Base-by-base conservation (phyloP, 2,329 filamentous ascomycete genomes). In the Fusarium zealandicum region DNA sequence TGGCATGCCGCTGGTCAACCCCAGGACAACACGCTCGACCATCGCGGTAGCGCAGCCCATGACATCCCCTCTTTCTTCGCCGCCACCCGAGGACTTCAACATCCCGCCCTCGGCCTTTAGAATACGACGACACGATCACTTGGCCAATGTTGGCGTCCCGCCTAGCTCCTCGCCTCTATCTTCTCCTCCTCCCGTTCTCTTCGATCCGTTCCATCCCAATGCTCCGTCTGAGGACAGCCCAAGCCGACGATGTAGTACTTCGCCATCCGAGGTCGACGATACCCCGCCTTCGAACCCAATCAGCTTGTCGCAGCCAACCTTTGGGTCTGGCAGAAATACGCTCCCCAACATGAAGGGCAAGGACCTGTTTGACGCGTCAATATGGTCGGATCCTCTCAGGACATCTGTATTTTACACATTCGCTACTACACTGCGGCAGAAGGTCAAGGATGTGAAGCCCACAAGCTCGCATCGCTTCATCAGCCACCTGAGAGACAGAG, bases 371-470 rank as follows among this genome's bases (percentile, higher is more conserved):
- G 87, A 90, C 70, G 82, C 82, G 13, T 85, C 85, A 22, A 84
- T 90, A 50, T 91, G 88, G 84, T 77, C 84, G 0, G 86, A 90
- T 64, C 84, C 87, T 0, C 71, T 85, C 13, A 83, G 85, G 38
- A 90, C 88, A 0, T 86, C 86, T 0, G 84, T 90, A 9, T 90
- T 90, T 59, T 90, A 90, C 66, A 87, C 83, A 10, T 91, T 91
- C 64, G 84, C 87, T 30, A 88, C 88, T 0, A 86, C 84, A 0
- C 73, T 90, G 5, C 80, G 88, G 22, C 81, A 88, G 59, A 88
- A 84, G 49, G 82, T 89, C 13, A 79, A 77, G 32, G 80, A 82
- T n/a, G 85, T 88, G 9, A 73, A 81, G 45, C 87, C 87, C 0
- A 90, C 87, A 1, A 76, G 78, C 14, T 88, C 85, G 1, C 88